Evolutionary conservation across 2,329 filamentous ascomycete genomes (phyloP).

Genomic region (Dothideomycetidae sp.): DNA sequence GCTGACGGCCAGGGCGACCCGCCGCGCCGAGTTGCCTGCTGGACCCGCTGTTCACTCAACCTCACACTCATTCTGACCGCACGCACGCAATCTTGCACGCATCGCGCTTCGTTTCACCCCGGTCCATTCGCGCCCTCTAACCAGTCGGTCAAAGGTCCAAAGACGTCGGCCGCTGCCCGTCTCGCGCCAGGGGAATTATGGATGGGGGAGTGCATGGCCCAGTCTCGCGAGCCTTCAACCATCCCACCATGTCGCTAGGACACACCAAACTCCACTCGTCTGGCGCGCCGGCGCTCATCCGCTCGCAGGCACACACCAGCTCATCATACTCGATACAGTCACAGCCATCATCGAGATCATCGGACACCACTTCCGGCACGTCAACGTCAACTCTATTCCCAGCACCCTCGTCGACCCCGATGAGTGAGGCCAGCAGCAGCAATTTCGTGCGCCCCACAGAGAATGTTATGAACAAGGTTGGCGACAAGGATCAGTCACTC

Average conservation of each 20-base stretch:
- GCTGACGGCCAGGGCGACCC: constrained; percentile 8
- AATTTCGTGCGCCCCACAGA: constrained; percentile 61
- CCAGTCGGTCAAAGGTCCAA: constrained; percentile 3
- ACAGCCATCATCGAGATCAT: constrained; percentile 31
- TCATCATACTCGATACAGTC: constrained; percentile 34
- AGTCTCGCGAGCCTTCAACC: constrained; percentile 7
- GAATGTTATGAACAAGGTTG: constrained; percentile 95
- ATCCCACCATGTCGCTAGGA: constrained; percentile 8
- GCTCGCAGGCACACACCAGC: constrained; percentile 31
- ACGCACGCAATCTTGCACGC: no score
- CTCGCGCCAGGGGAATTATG: constrained; percentile 5
- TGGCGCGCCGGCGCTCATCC: constrained; percentile 27
- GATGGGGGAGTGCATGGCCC: constrained; percentile 9
- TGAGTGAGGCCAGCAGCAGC: constrained; percentile 32
- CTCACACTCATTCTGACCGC: no score
- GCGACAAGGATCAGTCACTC: constrained; percentile 77
- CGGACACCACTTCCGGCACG: constrained; percentile 34
- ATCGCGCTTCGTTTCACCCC: constrained; percentile 6
- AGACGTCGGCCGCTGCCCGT: constrained; percentile 1
- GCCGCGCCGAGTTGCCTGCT: constrained; percentile 10
- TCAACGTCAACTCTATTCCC: constrained; percentile 31
- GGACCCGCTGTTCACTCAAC: no score
- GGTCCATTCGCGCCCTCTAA: background rate
- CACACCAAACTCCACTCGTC: constrained; percentile 9
- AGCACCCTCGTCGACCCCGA: constrained; percentile 19